Percentiles rank a stretch among this genome's conserved stretches.
Evolutionary conservation across 108 stramenopile species (phyloP).

Genomic region (Cafeteria roenbergensis): DNA sequence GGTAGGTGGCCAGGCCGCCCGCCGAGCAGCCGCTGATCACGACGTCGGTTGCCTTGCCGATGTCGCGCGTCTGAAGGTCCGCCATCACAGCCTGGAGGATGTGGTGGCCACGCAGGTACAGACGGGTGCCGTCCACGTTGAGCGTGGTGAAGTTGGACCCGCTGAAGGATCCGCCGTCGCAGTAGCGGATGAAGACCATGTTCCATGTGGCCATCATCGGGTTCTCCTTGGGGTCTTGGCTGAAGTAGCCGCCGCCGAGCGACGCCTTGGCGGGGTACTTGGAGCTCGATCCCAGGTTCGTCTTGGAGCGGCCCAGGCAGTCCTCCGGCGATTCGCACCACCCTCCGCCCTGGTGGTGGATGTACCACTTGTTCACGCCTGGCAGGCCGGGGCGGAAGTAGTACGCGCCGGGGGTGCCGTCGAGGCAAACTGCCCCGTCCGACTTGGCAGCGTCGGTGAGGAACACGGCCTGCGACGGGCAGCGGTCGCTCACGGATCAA

Average conservation of each 20-base stretch:
- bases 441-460: too few relatives aligned
- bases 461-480: too few relatives aligned
- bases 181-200: background rate
- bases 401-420: background rate
- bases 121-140: background rate
- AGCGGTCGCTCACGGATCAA: too few relatives aligned
- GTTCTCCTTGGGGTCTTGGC: background rate
- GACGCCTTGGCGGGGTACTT: background rate
- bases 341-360: background rate
- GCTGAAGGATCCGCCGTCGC: background rate
- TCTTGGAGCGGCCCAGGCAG: background rate
- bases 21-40: background rate
- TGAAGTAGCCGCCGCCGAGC: background rate
- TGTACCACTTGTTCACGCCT: background rate
- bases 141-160: background rate
- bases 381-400: background rate
- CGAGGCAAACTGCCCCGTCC: background rate
- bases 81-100: background rate
- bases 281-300: background rate
- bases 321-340: background rate
- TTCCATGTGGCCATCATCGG: background rate
- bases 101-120: background rate
- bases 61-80: background rate
- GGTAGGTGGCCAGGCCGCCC: background rate
- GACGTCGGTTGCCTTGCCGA: background rate